Evolutionary conservation across 1,284 basidiomycete species (phyloP).

Genomic region (Grifola frondosa): DNA sequence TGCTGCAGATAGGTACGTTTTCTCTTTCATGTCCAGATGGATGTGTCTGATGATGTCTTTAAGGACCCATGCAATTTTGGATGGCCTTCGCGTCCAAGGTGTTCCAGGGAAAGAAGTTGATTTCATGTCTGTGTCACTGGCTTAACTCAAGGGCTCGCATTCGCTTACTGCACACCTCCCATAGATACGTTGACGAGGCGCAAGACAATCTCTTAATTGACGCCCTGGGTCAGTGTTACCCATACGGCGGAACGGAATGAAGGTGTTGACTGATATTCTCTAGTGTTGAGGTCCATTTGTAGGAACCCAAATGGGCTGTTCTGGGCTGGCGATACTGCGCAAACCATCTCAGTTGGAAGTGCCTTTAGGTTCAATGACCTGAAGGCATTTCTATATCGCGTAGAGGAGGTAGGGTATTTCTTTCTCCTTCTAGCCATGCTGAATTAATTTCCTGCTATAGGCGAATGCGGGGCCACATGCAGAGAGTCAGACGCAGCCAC

Average conservation of each 20-base stretch:
- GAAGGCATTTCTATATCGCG: constrained; percentile 60
- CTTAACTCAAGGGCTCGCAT: no score
- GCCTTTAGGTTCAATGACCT: constrained; percentile 73
- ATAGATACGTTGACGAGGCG: constrained; percentile 70
- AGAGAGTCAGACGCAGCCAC: constrained; percentile 30
- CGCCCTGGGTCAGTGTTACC: constrained; percentile 45
- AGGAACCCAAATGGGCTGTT: constrained; percentile 66
- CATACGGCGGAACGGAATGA: not conserved
- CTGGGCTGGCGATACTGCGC: constrained; percentile 80
- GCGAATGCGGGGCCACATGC: not conserved
- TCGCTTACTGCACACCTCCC: no score
- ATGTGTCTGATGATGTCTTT: not conserved
- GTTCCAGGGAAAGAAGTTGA: constrained; percentile 48
- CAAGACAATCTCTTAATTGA: constrained; percentile 75
- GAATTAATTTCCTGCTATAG: not conserved
- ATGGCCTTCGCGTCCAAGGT: constrained; percentile 33
- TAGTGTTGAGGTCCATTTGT: constrained; percentile 63
- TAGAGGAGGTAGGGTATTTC: constrained; percentile 53
- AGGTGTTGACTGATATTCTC: not conserved
- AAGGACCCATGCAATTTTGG: constrained; percentile 56
- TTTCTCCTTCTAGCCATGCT: not conserved
- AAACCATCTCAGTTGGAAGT: constrained; percentile 71
- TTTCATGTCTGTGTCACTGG: constrained; percentile 47
- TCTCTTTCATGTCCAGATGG: not conserved
- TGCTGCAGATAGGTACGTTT: constrained; percentile 58